Evolutionary conservation across 768 basidiomycete genomes (phyloP).

Genomic region (Heimioporus sp.): DNA sequence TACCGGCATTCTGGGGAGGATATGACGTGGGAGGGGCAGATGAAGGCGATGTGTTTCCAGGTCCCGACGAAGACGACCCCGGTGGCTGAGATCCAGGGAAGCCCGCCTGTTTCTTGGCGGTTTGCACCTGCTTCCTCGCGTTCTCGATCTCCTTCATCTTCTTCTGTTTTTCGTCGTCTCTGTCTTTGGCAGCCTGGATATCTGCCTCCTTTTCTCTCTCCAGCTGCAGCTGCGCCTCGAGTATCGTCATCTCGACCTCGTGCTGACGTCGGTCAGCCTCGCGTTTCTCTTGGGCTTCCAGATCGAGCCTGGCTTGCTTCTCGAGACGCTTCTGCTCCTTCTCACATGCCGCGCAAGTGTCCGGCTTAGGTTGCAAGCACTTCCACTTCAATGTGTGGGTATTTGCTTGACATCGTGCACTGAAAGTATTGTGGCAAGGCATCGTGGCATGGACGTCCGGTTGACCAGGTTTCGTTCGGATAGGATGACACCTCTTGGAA

Average conservation of each 20-base stretch:
- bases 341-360: too few relatives aligned
- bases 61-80: too few relatives aligned
- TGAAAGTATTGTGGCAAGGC: too few relatives aligned
- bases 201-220: slow-evolving; percentile 36
- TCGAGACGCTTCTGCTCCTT: slow-evolving; percentile 33
- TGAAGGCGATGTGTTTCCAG: background rate
- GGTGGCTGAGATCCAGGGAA: too few relatives aligned
- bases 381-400: too few relatives aligned
- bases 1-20: too few relatives aligned
- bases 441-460: slow-evolving; percentile 16
- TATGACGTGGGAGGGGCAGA: background rate
- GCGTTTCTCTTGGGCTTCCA: slow-evolving; percentile 41
- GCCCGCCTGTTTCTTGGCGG: slow-evolving; percentile 11
- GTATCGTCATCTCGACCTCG: slow-evolving; percentile 37
- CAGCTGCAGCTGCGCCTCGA: slow-evolving; percentile 40
- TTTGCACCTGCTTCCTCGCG: slow-evolving; percentile 17
- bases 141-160: slow-evolving; percentile 47
- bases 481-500: slow-evolving; percentile 49
- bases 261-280: slow-evolving; percentile 47
- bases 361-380: too few relatives aligned
- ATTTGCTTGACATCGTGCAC: too few relatives aligned
- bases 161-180: slow-evolving; percentile 40
- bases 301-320: slow-evolving; percentile 39
- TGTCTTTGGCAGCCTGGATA: slow-evolving; percentile 37
- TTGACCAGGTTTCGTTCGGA: slow-evolving; percentile 44